Evolutionary conservation across 345 rosid species (phyloP), one percentile per base, ranked within the genome.

Genomic region (Boechera retrofracta): DNA sequence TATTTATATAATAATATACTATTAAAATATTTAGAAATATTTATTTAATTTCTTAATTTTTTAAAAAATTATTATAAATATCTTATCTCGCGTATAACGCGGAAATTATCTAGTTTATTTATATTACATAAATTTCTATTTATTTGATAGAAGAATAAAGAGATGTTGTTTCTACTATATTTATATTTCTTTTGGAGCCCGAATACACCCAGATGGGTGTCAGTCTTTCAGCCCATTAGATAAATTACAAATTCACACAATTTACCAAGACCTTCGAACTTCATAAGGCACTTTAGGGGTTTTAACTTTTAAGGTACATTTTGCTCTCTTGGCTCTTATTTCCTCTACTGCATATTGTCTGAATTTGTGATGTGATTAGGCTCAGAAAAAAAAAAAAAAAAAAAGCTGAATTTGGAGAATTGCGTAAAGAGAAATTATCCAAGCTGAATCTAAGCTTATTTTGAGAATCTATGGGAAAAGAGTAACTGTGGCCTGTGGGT

Each of bases 171-270:
- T 42, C 55, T 64, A 15, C 15, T 10, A 10, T 7, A 28, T 13
- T 36, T 26, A 42, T 7, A 7, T 16, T 13, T 45, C 7, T 44
- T 5, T 11, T 8, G 32, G 9, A 29, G 69, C 56, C 69, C 55
- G 31, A 29, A 16, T 16, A 29, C 1, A 21, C 24, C 24, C 24
- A 64, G 38, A 47, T 65, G 69, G 69, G 18, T 12, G 18, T 47
- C 5, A 31, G 38, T 49, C n/a, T 31, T 16, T 16, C 2, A 47
- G 56, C 69, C 69, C 69, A 41, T 38, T 21, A 39, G 3, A 61
- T 10, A 2, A n/a, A n/a, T 21, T 38, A 61, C 66, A 61, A 21
- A 61, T 39, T 60, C 26, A 61, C 47, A 54, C 8, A 54, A 54
- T 54, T 54, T 54, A 8, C 54, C 8, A 49, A 49, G 28, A 21